A percentile compares a stretch with the other conserved stretches of the same genome.
Conservation (phyloP, 768 basidiomycete species). For the Boletellus ananiceps region DNA sequence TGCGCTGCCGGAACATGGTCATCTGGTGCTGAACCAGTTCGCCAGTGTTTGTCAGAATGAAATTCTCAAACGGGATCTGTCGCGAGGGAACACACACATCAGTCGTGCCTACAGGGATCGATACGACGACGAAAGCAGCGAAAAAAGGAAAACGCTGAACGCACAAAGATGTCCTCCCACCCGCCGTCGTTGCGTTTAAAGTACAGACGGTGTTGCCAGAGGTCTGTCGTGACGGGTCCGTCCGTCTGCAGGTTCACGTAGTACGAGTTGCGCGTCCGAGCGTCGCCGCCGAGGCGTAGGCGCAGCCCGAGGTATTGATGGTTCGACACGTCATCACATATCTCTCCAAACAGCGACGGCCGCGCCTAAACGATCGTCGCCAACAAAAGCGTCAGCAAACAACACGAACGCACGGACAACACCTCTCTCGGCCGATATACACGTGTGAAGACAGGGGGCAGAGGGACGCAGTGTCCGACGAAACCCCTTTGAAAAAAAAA, state of each 20-base stretch:
- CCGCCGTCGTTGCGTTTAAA: slow-evolving; percentile 58
- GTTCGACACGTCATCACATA: slow-evolving; percentile 77
- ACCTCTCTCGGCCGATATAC: too few species aligned
- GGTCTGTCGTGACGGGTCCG: slow-evolving; percentile 69
- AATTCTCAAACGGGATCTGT: slow-evolving; percentile 78
- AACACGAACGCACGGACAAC: too few species aligned
- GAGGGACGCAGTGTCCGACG: too few species aligned
- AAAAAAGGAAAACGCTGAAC: slow-evolving; percentile 25
- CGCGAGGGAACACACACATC: not conserved
- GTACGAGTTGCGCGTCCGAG: slow-evolving; percentile 76
- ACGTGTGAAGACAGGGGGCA: too few species aligned
- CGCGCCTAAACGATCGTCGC: slow-evolving; percentile 42
- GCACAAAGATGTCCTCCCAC: slow-evolving; percentile 82
- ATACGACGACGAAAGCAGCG: not conserved
- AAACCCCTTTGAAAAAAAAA: too few species aligned
- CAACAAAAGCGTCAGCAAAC: too few species aligned
- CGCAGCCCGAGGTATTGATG: slow-evolving; percentile 81
- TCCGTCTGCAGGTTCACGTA: slow-evolving; percentile 93
- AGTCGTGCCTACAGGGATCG: slow-evolving; percentile 1
- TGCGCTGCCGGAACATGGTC: slow-evolving; percentile 65
- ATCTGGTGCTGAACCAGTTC: slow-evolving; percentile 68
- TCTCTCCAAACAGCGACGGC: slow-evolving; percentile 82
- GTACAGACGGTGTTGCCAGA: slow-evolving; percentile 95
- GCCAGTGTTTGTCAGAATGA: slow-evolving; percentile 71
- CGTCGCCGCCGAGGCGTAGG: slow-evolving; percentile 72